Conservation (phyloP, 768 basidiomycete genomes). For the Mycena vitilis region DNA sequence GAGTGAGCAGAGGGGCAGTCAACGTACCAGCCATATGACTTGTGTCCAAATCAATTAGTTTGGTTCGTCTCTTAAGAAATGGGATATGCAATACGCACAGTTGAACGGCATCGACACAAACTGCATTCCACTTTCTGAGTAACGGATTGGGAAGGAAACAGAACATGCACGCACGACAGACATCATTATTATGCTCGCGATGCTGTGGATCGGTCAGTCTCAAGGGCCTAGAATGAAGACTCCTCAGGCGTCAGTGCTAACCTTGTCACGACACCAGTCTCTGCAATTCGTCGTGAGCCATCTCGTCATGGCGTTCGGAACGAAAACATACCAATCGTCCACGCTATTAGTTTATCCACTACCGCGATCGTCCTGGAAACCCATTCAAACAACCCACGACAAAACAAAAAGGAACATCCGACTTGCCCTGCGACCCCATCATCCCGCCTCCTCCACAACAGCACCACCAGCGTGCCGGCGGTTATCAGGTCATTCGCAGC, state of each 20-base stretch:
- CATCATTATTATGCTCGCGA: background rate
- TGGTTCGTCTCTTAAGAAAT: too few species aligned
- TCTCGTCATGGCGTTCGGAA: background rate
- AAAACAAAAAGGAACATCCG: background rate
- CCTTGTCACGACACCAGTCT: constrained; percentile 21
- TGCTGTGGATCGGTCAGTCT: background rate
- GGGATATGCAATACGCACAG: background rate
- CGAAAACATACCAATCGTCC: constrained; percentile 8
- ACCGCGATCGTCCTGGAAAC: background rate
- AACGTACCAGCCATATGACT: constrained; percentile 5
- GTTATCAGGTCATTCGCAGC: constrained; percentile 16
- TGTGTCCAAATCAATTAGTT: background rate
- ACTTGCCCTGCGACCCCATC: background rate
- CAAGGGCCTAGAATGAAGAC: too few species aligned
- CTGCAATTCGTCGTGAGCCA: background rate
- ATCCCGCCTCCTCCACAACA: background rate
- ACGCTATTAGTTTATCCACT: constrained; percentile 11
- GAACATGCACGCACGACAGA: background rate
- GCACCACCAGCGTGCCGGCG: constrained; percentile 8
- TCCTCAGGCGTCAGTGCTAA: background rate
- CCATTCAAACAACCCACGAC: background rate
- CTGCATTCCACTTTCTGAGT: background rate
- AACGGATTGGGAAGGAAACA: too few species aligned
- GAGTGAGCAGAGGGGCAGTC: too few species aligned
- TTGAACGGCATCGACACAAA: background rate